These are phyloP conservation scores for Colletotrichum higginsianum DNA, from an alignment of 2,329 filamentous ascomycete genomes.

Conservation along the genomic window DNA sequence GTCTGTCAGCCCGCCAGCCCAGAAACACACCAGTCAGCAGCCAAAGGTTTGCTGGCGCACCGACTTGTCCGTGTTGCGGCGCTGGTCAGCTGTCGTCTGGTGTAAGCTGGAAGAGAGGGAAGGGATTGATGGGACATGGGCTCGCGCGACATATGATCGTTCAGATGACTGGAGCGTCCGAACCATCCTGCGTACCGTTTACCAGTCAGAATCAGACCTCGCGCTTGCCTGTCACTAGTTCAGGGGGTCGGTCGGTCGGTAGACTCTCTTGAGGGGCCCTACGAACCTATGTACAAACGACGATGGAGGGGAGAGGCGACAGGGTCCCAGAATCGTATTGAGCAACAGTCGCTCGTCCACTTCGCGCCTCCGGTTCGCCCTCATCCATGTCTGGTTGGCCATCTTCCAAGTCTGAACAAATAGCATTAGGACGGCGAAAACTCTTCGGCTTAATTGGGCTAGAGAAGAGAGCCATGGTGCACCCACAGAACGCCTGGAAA, in stretches of 20 bases:
- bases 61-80: conserved; percentile 5
- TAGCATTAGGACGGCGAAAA: neutral
- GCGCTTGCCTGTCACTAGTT: conserved; percentile 10
- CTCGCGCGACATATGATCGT: neutral
- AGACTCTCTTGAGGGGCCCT: neutral
- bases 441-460: neutral
- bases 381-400: conserved; percentile 1
- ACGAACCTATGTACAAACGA: too few relatives aligned
- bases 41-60: neutral
- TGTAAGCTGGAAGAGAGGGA: neutral
- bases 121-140: neutral
- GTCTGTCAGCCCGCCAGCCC: neutral
- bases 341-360: neutral
- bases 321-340: neutral
- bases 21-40: neutral
- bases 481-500: conserved; percentile 5
- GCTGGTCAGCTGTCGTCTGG: conserved; percentile 13
- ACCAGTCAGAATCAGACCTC: conserved; percentile 2
- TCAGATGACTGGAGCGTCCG: conserved; percentile 4
- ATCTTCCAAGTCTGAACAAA: neutral
- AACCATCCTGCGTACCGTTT: neutral
- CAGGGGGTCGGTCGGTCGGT: neutral
- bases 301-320: neutral
- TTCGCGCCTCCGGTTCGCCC: neutral
- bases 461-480: conserved; percentile 3